A percentile compares a stretch with the other conserved stretches of the same genome.
Evolutionary conservation across 2,329 filamentous ascomycete genomes (phyloP).

Genomic region (Elsinoe ampelina): DNA sequence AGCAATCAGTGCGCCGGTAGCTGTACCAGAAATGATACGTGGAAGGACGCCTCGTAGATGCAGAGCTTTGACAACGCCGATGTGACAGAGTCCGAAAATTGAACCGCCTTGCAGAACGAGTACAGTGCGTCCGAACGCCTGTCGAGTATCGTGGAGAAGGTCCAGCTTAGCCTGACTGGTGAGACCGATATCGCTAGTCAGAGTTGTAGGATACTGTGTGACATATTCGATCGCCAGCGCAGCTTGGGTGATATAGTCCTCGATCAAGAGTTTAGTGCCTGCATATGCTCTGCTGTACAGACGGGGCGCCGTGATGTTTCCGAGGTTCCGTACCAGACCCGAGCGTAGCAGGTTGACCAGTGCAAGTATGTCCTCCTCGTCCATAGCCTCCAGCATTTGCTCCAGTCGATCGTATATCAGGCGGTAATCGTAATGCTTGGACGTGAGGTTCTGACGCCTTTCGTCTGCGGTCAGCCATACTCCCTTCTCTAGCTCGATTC

Average conservation of each 20-base stretch:
- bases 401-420: slow-evolving; percentile 71
- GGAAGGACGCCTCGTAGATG: slow-evolving; percentile 73
- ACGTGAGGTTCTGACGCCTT: slow-evolving; percentile 74
- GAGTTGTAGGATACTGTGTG: slow-evolving; percentile 50
- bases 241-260: slow-evolving; percentile 80
- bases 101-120: slow-evolving; percentile 82
- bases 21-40: slow-evolving; percentile 83
- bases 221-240: slow-evolving; percentile 74
- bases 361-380: slow-evolving; percentile 61
- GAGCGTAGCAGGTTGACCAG: slow-evolving; percentile 74
- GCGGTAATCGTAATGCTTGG: slow-evolving; percentile 74
- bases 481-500: background rate
- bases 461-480: background rate
- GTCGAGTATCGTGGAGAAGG: slow-evolving; percentile 75
- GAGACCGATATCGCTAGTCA: slow-evolving; percentile 34
- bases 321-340: slow-evolving; percentile 70
- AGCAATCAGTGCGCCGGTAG: slow-evolving; percentile 80
- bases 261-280: slow-evolving; percentile 82
- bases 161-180: slow-evolving; percentile 74
- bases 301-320: slow-evolving; percentile 73
- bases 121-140: slow-evolving; percentile 78
- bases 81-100: slow-evolving; percentile 82
- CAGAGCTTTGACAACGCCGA: slow-evolving; percentile 82
- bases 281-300: slow-evolving; percentile 79
- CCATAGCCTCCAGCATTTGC: slow-evolving; percentile 58